Percentiles rank a stretch among this genome's conserved stretches.
Evolutionary conservation across 495 filamentous ascomycete species (phyloP).

Genomic region (Chaetomium fimeti): DNA sequence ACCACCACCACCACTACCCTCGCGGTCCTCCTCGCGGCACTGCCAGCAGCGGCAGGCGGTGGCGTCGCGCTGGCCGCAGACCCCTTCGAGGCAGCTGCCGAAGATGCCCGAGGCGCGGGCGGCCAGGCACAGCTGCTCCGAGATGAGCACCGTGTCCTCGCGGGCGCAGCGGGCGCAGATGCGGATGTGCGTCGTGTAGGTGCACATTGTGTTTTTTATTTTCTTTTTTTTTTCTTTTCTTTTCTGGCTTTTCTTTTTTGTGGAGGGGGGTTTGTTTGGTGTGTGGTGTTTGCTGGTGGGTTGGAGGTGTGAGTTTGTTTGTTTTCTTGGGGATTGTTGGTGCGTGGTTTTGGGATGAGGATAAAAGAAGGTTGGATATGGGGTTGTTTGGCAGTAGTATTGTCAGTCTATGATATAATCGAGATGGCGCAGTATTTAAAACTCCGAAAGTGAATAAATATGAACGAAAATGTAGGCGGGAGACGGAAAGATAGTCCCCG

Average conservation of each 20-base stretch:
- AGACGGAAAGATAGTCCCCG: neutral
- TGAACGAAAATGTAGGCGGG: neutral
- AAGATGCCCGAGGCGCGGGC: constrained; percentile 40
- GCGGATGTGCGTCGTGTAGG: constrained; percentile 44
- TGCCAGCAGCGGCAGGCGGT: constrained; percentile 27
- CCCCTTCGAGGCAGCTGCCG: constrained; percentile 40
- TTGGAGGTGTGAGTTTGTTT: neutral
- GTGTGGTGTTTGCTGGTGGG: neutral
- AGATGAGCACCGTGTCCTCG: constrained; percentile 47
- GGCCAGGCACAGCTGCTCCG: constrained; percentile 39
- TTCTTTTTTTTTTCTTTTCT: neutral
- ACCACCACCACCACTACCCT: no score
- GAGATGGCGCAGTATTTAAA: neutral
- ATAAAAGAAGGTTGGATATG: no score
- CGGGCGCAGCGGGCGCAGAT: constrained; percentile 38
- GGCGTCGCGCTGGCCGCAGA: constrained; percentile 32
- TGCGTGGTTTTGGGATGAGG: no score
- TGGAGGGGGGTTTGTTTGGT: neutral
- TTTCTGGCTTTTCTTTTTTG: no score
- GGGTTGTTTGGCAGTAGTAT: neutral
- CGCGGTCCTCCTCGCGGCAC: no score
- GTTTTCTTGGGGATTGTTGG: no score
- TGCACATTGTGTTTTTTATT: constrained; percentile 37
- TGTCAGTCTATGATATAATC: neutral
- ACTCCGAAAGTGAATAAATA: neutral